Conservation (phyloP, 1,139 yeast species). For the Hyphopichia burtonii region DNA sequence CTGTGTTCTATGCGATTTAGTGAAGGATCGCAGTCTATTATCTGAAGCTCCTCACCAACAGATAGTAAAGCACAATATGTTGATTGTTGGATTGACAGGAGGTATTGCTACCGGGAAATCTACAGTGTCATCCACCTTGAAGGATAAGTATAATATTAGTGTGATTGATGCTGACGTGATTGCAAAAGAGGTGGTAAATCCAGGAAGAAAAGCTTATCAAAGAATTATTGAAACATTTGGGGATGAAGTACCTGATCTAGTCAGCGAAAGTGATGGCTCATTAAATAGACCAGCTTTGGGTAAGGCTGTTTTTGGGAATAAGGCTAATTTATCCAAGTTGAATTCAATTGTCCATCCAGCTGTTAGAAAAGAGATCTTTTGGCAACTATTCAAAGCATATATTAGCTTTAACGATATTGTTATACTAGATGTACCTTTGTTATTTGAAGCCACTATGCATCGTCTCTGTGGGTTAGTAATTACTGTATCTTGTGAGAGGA, state of each 20-base stretch:
- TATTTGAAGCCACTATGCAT: constrained; percentile 79
- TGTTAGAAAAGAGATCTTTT: constrained; percentile 65
- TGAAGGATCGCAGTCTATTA: too few species aligned
- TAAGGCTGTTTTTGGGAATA: constrained; percentile 69
- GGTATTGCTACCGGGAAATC: constrained; percentile 96
- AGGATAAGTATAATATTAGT: constrained; percentile 51
- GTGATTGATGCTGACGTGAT: constrained; percentile 88
- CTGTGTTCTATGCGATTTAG: too few species aligned
- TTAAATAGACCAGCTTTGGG: constrained; percentile 79
- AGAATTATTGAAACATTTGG: constrained; percentile 62
- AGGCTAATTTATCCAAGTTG: constrained; percentile 50
- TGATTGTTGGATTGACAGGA: constrained; percentile 90
- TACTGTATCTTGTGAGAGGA: constrained; percentile 62
- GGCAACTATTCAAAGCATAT: constrained; percentile 61
- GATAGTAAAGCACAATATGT: constrained; percentile 44
- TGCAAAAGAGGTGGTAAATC: constrained; percentile 82
- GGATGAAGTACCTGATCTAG: constrained; percentile 52
- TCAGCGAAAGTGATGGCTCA: constrained; percentile 46
- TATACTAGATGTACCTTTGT: constrained; percentile 82
- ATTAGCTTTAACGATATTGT: constrained; percentile 50
- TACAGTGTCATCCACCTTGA: constrained; percentile 69
- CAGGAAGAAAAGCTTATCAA: constrained; percentile 70
- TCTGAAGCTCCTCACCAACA: too few species aligned
- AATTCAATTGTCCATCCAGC: constrained; percentile 90
- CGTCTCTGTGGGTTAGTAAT: constrained; percentile 68